phyloP scores from a whole-genome alignment of 768 basidiomycete species.

The Auriscalpium orientale region DNA sequence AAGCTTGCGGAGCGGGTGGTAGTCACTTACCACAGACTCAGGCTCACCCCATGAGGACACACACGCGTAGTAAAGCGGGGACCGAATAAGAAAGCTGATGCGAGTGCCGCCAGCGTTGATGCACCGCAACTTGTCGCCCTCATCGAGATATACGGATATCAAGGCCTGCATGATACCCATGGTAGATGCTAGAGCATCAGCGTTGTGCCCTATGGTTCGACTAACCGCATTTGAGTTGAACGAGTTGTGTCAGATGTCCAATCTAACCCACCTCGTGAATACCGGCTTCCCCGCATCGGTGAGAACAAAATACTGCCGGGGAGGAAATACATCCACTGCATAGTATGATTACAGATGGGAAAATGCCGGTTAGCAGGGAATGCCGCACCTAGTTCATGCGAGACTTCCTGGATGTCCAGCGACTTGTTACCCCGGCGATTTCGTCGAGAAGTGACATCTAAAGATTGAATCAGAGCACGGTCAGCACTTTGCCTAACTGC shows the following conservation, averaged over 20 bases:
- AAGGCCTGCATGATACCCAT: slow-evolving; percentile 94
- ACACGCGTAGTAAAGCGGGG: slow-evolving; percentile 89
- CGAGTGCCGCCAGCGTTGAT: slow-evolving; percentile 77
- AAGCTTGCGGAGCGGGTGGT: neutral
- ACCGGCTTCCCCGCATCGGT: slow-evolving; percentile 99
- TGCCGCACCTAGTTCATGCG: slow-evolving; percentile 4
- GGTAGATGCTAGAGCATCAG: slow-evolving; percentile 64
- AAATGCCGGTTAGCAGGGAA: neutral
- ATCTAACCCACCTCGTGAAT: slow-evolving; percentile 61
- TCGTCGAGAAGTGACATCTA: slow-evolving; percentile 10
- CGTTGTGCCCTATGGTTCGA: slow-evolving; percentile 46
- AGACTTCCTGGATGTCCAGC: slow-evolving; percentile 12
- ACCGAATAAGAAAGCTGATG: slow-evolving; percentile 79
- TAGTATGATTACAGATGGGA: neutral
- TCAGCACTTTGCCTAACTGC: neutral
- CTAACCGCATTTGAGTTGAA: slow-evolving; percentile 21
- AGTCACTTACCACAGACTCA: slow-evolving; percentile 76
- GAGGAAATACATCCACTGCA: slow-evolving; percentile 28
- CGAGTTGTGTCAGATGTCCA: neutral
- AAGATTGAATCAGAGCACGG: neutral
- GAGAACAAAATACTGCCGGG: slow-evolving; percentile 83
- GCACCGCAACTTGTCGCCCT: slow-evolving; percentile 77
- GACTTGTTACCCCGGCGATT: slow-evolving; percentile 10
- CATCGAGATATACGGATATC: slow-evolving; percentile 91
- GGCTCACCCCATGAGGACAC: slow-evolving; percentile 93